Evolutionary conservation across 225 moss, liverwort and hornwort species (phyloP).

Genomic region (Physcomitrium patens): DNA sequence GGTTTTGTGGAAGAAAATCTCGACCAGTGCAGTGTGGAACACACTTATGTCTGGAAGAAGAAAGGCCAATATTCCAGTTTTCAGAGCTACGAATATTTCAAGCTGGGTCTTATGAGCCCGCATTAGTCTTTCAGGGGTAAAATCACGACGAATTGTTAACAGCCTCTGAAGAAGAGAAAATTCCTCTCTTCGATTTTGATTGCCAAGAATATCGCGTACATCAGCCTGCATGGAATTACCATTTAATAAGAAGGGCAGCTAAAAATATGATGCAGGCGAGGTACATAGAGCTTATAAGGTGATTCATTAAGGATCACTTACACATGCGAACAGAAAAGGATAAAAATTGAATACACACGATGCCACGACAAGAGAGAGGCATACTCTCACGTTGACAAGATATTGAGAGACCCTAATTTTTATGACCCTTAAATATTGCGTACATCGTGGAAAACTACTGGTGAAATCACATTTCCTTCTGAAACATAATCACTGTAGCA

Average conservation of each 20-base stretch:
- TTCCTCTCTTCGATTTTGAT: slow-evolving; percentile 66
- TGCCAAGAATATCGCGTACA: slow-evolving; percentile 69
- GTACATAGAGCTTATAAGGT: slow-evolving; percentile 12
- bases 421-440: not conserved
- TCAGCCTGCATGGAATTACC: slow-evolving; percentile 54
- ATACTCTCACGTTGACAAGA: slow-evolving; percentile 12
- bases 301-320: slow-evolving; percentile 17
- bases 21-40: slow-evolving; percentile 63
- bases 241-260: slow-evolving; percentile 23
- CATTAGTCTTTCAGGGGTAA: slow-evolving; percentile 58
- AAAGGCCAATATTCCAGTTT: slow-evolving; percentile 73
- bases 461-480: not conserved
- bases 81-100: slow-evolving; percentile 73
- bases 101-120: slow-evolving; percentile 71
- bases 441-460: not conserved
- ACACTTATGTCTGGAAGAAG: slow-evolving; percentile 67
- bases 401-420: slow-evolving; percentile 8
- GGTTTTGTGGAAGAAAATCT: slow-evolving; percentile 69
- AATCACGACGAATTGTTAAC: slow-evolving; percentile 61
- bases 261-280: slow-evolving; percentile 4
- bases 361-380: slow-evolving; percentile 23
- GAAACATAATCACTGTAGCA: slow-evolving; percentile 10
- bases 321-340: slow-evolving; percentile 9
- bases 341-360: slow-evolving; percentile 4
- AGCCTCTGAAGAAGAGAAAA: slow-evolving; percentile 68